phyloP scores from a whole-genome alignment of 139 green algal species.

The Choricystis sp. region DNA sequence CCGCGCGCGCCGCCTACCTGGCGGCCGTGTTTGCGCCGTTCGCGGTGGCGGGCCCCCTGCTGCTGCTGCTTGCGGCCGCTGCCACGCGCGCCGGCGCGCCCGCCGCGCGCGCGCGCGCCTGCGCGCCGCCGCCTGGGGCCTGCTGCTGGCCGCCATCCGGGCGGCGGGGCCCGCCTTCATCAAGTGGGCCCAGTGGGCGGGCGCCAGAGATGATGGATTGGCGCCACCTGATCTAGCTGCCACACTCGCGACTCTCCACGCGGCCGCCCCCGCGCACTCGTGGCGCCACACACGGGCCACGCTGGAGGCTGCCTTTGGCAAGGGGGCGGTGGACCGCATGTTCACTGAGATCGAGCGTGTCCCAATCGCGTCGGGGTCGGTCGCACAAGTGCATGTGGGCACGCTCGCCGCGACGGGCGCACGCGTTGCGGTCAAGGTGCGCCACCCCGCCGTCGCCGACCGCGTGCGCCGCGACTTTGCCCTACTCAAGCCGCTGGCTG shows the following conservation, averaged over 20 bases:
- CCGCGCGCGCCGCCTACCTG: neutral
- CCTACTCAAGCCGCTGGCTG: slow-evolving; percentile 52
- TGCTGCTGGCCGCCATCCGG: neutral
- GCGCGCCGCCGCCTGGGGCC: neutral
- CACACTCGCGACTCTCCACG: slow-evolving; percentile 44
- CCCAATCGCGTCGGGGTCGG: slow-evolving; percentile 77
- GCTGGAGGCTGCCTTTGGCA: slow-evolving; percentile 51
- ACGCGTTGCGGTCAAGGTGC: slow-evolving; percentile 59
- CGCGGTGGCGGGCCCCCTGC: neutral
- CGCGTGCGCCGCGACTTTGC: slow-evolving; percentile 78
- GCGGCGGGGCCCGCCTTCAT: slow-evolving; percentile 59
- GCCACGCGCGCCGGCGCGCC: no score
- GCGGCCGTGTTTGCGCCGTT: neutral
- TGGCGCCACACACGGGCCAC: slow-evolving; percentile 27
- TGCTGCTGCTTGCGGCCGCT: neutral
- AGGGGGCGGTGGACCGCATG: slow-evolving; percentile 36
- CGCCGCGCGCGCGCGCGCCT: no score
- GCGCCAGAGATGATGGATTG: slow-evolving; percentile 56
- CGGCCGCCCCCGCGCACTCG: slow-evolving; percentile 53
- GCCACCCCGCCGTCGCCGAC: slow-evolving; percentile 66
- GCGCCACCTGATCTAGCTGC: slow-evolving; percentile 33
- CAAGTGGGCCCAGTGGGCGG: slow-evolving; percentile 81
- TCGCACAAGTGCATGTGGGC: slow-evolving; percentile 84
- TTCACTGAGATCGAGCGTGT: slow-evolving; percentile 71
- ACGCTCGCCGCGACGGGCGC: slow-evolving; percentile 13